These are phyloP conservation scores for Diplodia scrobiculata DNA, from an alignment of 2,329 filamentous ascomycete genomes.

Conservation along the genomic window DNA sequence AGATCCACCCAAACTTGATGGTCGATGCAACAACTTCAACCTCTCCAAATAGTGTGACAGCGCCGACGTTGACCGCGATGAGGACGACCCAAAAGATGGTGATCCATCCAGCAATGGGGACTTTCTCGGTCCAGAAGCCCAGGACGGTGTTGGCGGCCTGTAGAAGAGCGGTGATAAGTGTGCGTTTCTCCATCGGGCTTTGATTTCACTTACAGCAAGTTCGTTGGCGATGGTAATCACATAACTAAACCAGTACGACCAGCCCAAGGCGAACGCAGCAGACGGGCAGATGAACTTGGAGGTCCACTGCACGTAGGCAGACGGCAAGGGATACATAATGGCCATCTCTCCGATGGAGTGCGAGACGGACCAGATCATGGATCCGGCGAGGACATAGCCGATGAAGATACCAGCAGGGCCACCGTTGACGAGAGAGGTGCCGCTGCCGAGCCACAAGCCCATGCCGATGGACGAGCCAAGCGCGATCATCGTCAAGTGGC, in stretches of 20 bases:
- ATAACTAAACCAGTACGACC: conserved; percentile 53
- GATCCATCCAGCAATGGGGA: conserved; percentile 51
- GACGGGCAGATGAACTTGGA: conserved; percentile 51
- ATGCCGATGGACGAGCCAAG: conserved; percentile 50
- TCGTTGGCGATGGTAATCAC: conserved; percentile 51
- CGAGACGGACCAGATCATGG: conserved; percentile 50
- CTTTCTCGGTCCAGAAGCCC: conserved; percentile 49
- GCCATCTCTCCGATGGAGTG: conserved; percentile 54
- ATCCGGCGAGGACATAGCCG: conserved; percentile 48
- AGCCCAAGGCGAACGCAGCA: conserved; percentile 51
- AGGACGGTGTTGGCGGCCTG: conserved; percentile 49
- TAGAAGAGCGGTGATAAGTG: not conserved
- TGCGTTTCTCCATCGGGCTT: too few species aligned
- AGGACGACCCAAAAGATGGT: conserved; percentile 50
- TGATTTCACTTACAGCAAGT: conserved; percentile 29
- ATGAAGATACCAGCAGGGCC: conserved; percentile 52
- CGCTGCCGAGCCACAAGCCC: conserved; percentile 53
- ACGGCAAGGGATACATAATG: conserved; percentile 51
- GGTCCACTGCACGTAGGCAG: conserved; percentile 53
- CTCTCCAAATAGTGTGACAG: conserved; percentile 51
- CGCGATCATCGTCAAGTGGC: conserved; percentile 48
- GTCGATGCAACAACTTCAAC: conserved; percentile 50
- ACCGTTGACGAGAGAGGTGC: conserved; percentile 46
- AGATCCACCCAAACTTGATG: conserved; percentile 54
- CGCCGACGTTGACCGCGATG: conserved; percentile 47